Base-by-base conservation (phyloP, 2,329 filamentous ascomycete genomes). In the Colletotrichum magnum region DNA sequence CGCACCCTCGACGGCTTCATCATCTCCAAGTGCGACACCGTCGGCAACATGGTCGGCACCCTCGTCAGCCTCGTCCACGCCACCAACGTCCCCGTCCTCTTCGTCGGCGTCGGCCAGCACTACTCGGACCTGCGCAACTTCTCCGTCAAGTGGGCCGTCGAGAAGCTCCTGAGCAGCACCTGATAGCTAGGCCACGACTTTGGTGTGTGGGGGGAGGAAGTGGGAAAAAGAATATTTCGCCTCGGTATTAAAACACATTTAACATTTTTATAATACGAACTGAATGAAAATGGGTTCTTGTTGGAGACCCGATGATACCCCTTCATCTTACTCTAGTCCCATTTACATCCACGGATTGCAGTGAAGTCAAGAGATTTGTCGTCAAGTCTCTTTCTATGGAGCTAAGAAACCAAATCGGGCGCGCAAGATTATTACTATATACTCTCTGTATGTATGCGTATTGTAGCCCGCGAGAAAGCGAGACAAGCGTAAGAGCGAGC, bases 11-110 rank as follows among this genome's bases (percentile, higher is more conserved):
- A 99, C 81, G 96, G 96, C 6, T 99, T 99, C 81, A 97, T 99
- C 78, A 98, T 99, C 75, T 95, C 92, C 70, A 99, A 99, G 82
- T 98, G 96, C 79, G 96, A 99, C 83, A 99, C 96, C 0, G 97
- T 99, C 45, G 97, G 96, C n/a, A 95, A 98, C 82, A 98, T 98
- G 95, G 94, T 98, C 51, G 94, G 88, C 74, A 98, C 95, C 3
- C 85, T 99, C 72, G 96, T 99, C 71, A 97, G 94, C 79, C 95
- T 99, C 85, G 95, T 99, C 47, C 95, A 98, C 82, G 95, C 96
- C 3, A 99, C 97, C 4, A 94, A 95, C 32, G 97, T 99, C 53
- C 97, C 97, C 0, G 94, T 99, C 21, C 87, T 98, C 12, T 99
- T 99, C 78, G 88, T 99, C 73, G 96, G 88, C 66, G 89, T 92